Evolutionary conservation across 2,329 filamentous ascomycete species (phyloP).

Genomic region (Sarocladium oryzae): DNA sequence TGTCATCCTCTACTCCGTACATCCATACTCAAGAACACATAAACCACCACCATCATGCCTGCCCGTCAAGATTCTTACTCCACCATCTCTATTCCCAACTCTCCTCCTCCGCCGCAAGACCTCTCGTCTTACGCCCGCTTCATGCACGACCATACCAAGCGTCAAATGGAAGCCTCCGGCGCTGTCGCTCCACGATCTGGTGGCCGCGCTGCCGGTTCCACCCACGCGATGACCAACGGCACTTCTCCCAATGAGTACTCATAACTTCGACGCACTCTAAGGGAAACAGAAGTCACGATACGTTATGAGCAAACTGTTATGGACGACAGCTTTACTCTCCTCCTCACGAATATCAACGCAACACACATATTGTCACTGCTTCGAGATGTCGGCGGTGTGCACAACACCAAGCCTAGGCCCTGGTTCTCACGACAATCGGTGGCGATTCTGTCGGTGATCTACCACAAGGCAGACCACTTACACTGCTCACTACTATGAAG

Average conservation of each 20-base stretch:
- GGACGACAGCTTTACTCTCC: neutral
- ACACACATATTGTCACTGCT: neutral
- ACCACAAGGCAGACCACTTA: no score
- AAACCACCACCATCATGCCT: constrained; percentile 29
- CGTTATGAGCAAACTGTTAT: no score
- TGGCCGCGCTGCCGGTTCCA: constrained; percentile 10
- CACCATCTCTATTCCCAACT: constrained; percentile 26
- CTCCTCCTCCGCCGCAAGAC: constrained; percentile 35
- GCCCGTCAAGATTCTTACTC: constrained; percentile 31
- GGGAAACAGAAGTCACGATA: no score
- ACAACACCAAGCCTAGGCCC: neutral
- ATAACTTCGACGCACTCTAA: neutral
- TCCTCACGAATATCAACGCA: neutral
- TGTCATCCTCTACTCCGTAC: neutral
- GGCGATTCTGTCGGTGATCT: neutral
- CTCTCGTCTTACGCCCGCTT: constrained; percentile 51
- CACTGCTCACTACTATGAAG: neutral
- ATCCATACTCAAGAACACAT: constrained; percentile 1
- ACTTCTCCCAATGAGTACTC: constrained; percentile 15
- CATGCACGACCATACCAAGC: constrained; percentile 60
- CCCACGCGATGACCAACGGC: constrained; percentile 24
- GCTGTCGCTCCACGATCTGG: constrained; percentile 16
- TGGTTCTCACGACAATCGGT: neutral
- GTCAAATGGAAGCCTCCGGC: constrained; percentile 54
- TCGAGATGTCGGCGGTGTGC: neutral